Evolutionary conservation across 345 rosid species (phyloP).

Genomic region (Mangifera indica): DNA sequence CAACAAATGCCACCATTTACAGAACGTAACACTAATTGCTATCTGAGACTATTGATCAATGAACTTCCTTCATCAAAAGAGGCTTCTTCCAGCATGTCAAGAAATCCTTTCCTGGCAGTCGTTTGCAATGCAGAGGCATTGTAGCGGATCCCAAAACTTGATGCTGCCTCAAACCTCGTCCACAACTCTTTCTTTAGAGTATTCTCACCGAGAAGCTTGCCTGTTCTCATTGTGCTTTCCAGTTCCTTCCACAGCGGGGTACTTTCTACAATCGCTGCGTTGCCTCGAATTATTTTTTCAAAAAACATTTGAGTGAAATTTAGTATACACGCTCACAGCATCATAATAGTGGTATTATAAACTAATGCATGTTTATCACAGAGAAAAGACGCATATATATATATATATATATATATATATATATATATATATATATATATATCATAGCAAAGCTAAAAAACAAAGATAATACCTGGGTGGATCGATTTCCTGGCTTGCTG

Average conservation of each 20-base stretch:
- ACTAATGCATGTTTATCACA: neutral
- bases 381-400: neutral
- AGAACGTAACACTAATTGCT: constrained; percentile 6
- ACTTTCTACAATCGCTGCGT: constrained; percentile 36
- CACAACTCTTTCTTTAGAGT: constrained; percentile 91
- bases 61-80: constrained; percentile 44
- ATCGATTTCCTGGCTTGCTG: constrained; percentile 18
- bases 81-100: constrained; percentile 83
- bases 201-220: constrained; percentile 75
- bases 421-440: too few relatives aligned
- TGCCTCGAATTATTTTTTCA: constrained; percentile 30
- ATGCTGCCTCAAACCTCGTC: constrained; percentile 90
- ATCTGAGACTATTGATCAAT: constrained; percentile 21
- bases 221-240: constrained; percentile 44
- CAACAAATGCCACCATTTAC: neutral
- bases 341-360: too few relatives aligned
- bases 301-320: constrained; percentile 5
- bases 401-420: too few relatives aligned
- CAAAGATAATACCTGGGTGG: constrained; percentile 19
- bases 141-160: constrained; percentile 31
- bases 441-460: neutral
- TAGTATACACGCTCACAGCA: too few relatives aligned
- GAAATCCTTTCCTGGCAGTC: constrained; percentile 60
- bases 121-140: constrained; percentile 30
- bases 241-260: constrained; percentile 68